Evolutionary conservation across 1,284 basidiomycete species (phyloP).

Genomic region (Melanopsichium pennsylvanicum): DNA sequence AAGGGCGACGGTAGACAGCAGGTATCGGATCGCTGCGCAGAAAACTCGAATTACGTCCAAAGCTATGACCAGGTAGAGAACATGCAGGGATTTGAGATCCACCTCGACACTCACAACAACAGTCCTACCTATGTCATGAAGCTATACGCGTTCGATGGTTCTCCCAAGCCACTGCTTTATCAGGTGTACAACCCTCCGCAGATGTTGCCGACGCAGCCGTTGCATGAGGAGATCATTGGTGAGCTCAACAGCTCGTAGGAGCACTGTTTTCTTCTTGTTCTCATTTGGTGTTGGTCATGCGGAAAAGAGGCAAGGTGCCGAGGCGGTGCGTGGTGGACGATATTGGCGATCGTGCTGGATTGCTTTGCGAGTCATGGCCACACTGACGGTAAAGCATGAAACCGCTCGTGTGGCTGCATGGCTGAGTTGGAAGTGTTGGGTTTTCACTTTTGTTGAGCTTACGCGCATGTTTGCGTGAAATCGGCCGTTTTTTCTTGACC

Average conservation of each 20-base stretch:
- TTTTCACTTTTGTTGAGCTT: no score
- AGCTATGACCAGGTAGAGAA: constrained; percentile 50
- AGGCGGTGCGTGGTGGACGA: no score
- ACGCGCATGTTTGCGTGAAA: no score
- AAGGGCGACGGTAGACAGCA: constrained; percentile 52
- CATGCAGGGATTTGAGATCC: constrained; percentile 47
- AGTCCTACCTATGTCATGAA: constrained; percentile 37
- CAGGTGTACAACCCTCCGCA: constrained; percentile 52
- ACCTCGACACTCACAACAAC: constrained; percentile 27
- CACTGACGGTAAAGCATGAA: no score
- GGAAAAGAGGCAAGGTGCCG: no score
- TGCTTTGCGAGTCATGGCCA: no score
- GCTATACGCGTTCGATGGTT: constrained; percentile 53
- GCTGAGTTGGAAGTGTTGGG: no score
- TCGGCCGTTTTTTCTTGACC: no score
- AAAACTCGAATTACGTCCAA: constrained; percentile 46
- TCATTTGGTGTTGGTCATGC: no score
- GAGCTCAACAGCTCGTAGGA: constrained; percentile 25
- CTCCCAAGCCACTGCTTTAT: constrained; percentile 47
- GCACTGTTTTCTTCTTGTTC: background rate
- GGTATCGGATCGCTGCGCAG: constrained; percentile 34
- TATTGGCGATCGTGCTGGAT: no score
- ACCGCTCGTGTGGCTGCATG: no score
- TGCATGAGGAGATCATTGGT: constrained; percentile 45
- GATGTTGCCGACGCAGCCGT: constrained; percentile 60